Percentiles rank a stretch among this genome's conserved stretches.
These are phyloP conservation scores for Adansonia rubrostipa DNA, from an alignment of 441 rosid species.

Conservation along the genomic window DNA sequence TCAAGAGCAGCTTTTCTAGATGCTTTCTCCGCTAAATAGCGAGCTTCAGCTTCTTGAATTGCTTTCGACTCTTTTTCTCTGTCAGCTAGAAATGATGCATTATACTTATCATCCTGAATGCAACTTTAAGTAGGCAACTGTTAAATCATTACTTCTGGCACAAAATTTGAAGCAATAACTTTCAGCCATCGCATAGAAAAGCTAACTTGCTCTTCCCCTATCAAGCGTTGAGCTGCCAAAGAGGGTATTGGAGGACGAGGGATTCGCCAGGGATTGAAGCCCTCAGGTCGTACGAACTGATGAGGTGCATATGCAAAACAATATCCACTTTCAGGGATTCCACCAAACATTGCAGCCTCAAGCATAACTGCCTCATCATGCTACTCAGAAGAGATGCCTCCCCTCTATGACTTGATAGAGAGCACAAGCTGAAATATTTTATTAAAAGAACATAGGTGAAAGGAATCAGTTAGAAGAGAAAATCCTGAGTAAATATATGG, in stretches of 20 bases:
- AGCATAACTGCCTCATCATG: slow-evolving; percentile 99
- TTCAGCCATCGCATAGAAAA: not conserved
- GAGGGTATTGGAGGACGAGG: slow-evolving; percentile 92
- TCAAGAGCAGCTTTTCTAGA: slow-evolving; percentile 77
- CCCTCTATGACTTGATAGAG: slow-evolving; percentile 62
- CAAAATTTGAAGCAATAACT: not conserved
- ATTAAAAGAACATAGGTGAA: slow-evolving; percentile 31
- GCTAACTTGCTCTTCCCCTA: slow-evolving; percentile 92
- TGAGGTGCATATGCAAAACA: slow-evolving; percentile 64
- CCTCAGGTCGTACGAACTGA: slow-evolving; percentile 56
- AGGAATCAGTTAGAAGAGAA: slow-evolving; percentile 23
- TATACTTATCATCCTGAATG: slow-evolving; percentile 91
- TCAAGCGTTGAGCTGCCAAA: slow-evolving; percentile 86
- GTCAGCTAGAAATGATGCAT: slow-evolving; percentile 91
- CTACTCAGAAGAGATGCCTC: slow-evolving; percentile 94
- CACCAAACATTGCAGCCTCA: slow-evolving; percentile 99
- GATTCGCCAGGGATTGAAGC: slow-evolving; percentile 47
- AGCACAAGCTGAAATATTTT: slow-evolving; percentile 16
- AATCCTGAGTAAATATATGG: not conserved
- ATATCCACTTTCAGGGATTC: slow-evolving; percentile 80
- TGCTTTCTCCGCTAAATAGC: slow-evolving; percentile 66
- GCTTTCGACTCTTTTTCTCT: slow-evolving; percentile 84
- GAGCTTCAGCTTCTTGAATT: slow-evolving; percentile 84
- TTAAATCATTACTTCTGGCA: slow-evolving; percentile 10
- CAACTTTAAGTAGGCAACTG: slow-evolving; percentile 22